These are phyloP conservation scores for Gastrolobium bilobum DNA, from an alignment of 306 rosid species.

Conservation along the genomic window DNA sequence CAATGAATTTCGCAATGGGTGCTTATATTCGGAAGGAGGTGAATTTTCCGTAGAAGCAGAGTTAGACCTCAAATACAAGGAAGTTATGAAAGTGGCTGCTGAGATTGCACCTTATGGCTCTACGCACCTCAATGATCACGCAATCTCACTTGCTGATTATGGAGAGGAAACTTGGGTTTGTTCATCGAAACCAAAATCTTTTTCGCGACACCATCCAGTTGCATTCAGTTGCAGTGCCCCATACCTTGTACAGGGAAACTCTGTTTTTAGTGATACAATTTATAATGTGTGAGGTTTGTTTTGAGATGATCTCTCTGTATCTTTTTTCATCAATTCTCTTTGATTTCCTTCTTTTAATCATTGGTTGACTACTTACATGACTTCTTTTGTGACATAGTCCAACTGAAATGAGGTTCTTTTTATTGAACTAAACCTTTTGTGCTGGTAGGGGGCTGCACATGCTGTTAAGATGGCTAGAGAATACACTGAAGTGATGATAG, in stretches of 20 bases:
- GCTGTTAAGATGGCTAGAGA: constrained; percentile 97
- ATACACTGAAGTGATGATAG: constrained; percentile 79
- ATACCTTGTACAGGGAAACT: constrained; percentile 41
- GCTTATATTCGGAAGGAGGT: constrained; percentile 46
- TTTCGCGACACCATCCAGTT: constrained; percentile 46
- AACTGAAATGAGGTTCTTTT: constrained; percentile 29
- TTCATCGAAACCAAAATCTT: constrained; percentile 54
- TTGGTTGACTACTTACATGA: constrained; percentile 27
- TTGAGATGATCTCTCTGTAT: constrained; percentile 26
- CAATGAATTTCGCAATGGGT: constrained; percentile 61
- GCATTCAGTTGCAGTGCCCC: constrained; percentile 49
- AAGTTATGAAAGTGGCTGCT: constrained; percentile 59
- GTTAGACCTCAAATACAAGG: constrained; percentile 53
- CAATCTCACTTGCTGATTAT: constrained; percentile 66
- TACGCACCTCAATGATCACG: constrained; percentile 42
- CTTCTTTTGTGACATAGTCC: not conserved
- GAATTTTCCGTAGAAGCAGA: constrained; percentile 60
- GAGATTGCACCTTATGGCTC: constrained; percentile 51
- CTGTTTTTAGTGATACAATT: constrained; percentile 42
- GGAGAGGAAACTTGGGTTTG: constrained; percentile 54
- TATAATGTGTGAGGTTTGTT: constrained; percentile 91
- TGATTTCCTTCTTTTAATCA: constrained; percentile 19
- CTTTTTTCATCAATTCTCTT: constrained; percentile 20
- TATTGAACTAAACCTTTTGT: constrained; percentile 44
- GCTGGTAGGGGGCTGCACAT: constrained; percentile 87